Evolutionary conservation across 2,329 filamentous ascomycete species (phyloP).

Genomic region (Salinomyces thailandicus): DNA sequence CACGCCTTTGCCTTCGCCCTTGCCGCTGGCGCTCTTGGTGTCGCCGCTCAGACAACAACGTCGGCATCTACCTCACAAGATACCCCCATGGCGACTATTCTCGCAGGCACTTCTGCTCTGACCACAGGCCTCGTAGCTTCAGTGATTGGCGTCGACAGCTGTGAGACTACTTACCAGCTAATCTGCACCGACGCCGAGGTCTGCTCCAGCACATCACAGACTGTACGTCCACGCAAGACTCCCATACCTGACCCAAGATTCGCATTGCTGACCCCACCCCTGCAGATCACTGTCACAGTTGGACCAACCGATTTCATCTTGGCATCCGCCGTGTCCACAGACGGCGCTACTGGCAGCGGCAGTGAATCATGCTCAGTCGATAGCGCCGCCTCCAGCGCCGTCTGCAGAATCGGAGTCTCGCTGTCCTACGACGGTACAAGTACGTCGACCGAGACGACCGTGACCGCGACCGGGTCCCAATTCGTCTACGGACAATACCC

Average conservation of each 20-base stretch:
- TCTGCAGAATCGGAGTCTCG: not conserved
- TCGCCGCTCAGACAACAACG: not conserved
- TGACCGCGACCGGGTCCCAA: not conserved
- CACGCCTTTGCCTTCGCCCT: not conserved
- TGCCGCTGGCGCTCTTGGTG: not conserved
- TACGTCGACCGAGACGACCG: not conserved
- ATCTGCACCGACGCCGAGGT: conserved; percentile 4
- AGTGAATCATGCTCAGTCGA: not conserved
- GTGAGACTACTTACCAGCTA: conserved; percentile 4
- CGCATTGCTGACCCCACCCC: not conserved
- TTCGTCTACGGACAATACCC: conserved; percentile 4
- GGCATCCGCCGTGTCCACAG: not conserved
- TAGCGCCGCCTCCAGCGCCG: not conserved
- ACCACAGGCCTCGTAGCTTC: conserved; percentile 5
- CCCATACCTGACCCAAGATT: not conserved
- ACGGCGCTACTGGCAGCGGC: not conserved
- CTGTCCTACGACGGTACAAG: not conserved
- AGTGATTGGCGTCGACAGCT: conserved; percentile 2
- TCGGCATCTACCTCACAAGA: not conserved
- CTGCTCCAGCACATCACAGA: not conserved
- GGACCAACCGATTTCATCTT: no score
- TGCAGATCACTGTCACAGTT: not conserved
- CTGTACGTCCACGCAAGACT: not conserved
- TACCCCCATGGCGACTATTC: not conserved
- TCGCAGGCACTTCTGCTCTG: not conserved